Evolutionary conservation across 1,139 yeast species (phyloP).

Genomic region (Nakaseomyces kungkrabaensis): DNA sequence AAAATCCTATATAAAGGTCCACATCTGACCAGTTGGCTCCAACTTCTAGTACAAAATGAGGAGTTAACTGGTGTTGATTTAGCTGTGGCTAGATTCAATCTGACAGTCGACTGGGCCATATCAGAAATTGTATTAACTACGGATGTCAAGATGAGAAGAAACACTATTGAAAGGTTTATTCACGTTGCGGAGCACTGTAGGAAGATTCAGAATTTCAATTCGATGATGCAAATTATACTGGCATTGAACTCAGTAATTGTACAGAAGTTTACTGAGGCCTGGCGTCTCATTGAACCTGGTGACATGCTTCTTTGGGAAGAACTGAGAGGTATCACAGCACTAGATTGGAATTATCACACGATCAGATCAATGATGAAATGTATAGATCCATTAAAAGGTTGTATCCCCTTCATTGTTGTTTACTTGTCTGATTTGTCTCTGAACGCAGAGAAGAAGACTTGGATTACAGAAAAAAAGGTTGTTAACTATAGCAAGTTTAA

Average conservation of each 20-base stretch:
- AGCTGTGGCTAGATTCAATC: slow-evolving; percentile 79
- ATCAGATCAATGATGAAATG: slow-evolving; percentile 55
- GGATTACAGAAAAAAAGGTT: slow-evolving; percentile 32
- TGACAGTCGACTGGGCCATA: slow-evolving; percentile 86
- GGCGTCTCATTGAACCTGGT: slow-evolving; percentile 51
- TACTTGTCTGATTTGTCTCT: slow-evolving; percentile 74
- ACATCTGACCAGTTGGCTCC: slow-evolving; percentile 82
- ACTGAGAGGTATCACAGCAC: slow-evolving; percentile 53
- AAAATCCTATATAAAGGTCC: slow-evolving; percentile 60
- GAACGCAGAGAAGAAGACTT: slow-evolving; percentile 53
- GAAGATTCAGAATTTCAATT: slow-evolving; percentile 68
- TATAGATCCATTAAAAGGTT: slow-evolving; percentile 62
- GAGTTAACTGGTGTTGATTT: slow-evolving; percentile 64
- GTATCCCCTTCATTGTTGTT: slow-evolving; percentile 83
- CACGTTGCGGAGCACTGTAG: slow-evolving; percentile 73
- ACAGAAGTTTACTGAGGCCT: slow-evolving; percentile 55
- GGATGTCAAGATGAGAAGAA: slow-evolving; percentile 46
- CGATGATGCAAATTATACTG: slow-evolving; percentile 76
- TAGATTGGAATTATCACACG: slow-evolving; percentile 54
- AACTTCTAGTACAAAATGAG: slow-evolving; percentile 54
- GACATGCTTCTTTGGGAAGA: slow-evolving; percentile 56
- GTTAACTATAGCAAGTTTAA: slow-evolving; percentile 73
- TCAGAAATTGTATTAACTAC: slow-evolving; percentile 74
- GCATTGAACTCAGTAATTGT: slow-evolving; percentile 72
- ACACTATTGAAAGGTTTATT: slow-evolving; percentile 67